Evolutionary conservation across 2,329 filamentous ascomycete genomes (phyloP), one percentile per base, ranked within the genome.

Genomic region (Metarhizium brunneum): DNA sequence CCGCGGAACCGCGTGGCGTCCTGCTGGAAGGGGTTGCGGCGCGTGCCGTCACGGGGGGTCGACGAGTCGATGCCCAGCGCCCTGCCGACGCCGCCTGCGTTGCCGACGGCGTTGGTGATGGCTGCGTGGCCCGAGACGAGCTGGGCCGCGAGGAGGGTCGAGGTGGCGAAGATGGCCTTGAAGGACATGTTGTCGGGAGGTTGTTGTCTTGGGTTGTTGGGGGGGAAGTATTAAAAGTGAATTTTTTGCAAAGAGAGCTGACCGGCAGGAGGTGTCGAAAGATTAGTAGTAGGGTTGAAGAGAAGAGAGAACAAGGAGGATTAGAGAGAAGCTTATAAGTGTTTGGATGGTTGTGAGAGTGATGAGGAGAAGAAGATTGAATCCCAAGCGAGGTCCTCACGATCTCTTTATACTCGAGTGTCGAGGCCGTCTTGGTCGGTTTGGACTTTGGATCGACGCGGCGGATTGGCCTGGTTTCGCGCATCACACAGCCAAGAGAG

Each of bases 1-100:
- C 80, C 80, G 54, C 72, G 71, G 77, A 86, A 86, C 55, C 81
- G 80, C 53, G 83, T 87, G 52, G 76, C 76, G 61, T 86, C 84
- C 60, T 80, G 77, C 70, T 87, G 83, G 74, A 85, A 85, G 49
- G 83, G 83, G 52, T 76, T 70, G 58, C 83, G 77, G 13, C 71
- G 67, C 25, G 82, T 84, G 45, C 83, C 83, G 60, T 84, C 81
- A 58, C 83, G 82, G 45, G 83, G 82, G 52, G 82, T 85, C 61
- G 63, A 64, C 50, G 76, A 72, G 66, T 80, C 77, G 58, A 86
- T 66, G 56, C 73, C 74, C 3, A 79, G 69, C 18, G 70, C 75
- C 71, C 74, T 76, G 62, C 82, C 82, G 18, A 70, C 70, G 58
- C 83, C 82, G 52, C 83, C 82, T 32, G 73, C 73, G 62, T 85